These are phyloP conservation scores for Pyracantha coccinea DNA, from an alignment of 331 rosid species.

Conservation along the genomic window DNA sequence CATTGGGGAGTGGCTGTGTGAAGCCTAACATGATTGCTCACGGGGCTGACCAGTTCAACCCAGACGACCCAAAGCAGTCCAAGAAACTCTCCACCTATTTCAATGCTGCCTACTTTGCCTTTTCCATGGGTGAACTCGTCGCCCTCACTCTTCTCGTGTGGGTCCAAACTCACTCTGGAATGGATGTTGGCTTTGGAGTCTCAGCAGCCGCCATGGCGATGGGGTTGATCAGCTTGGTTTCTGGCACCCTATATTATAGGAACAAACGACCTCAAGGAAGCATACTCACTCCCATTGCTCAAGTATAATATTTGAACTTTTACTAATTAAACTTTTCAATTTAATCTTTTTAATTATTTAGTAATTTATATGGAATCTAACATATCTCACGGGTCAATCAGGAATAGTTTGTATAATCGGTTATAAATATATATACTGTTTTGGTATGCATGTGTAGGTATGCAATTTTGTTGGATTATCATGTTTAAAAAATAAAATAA, in stretches of 20 bases:
- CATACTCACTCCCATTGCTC: constrained; percentile 73
- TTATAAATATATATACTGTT: background rate
- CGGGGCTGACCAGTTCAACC: constrained; percentile 84
- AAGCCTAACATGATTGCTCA: constrained; percentile 95
- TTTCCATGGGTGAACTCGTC: constrained; percentile 73
- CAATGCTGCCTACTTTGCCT: constrained; percentile 85
- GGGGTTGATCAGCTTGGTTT: constrained; percentile 60
- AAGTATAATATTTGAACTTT: constrained; percentile 20
- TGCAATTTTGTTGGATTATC: constrained; percentile 8
- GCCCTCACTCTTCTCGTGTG: constrained; percentile 81
- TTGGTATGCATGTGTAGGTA: background rate
- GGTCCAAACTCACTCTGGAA: constrained; percentile 96
- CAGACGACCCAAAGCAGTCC: constrained; percentile 29
- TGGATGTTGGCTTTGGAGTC: constrained; percentile 90
- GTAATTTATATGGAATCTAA: too few relatives aligned
- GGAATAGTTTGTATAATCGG: background rate
- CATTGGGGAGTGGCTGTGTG: constrained; percentile 89
- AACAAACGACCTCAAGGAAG: constrained; percentile 84
- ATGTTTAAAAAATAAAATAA: background rate
- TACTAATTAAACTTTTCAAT: background rate
- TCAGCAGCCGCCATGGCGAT: constrained; percentile 90
- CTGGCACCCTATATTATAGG: constrained; percentile 62
- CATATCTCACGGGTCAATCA: too few relatives aligned
- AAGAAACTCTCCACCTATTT: constrained; percentile 70
- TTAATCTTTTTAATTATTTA: background rate